phyloP scores from a whole-genome alignment of 352 stramenopile genomes.

The Bremia lactucae region DNA sequence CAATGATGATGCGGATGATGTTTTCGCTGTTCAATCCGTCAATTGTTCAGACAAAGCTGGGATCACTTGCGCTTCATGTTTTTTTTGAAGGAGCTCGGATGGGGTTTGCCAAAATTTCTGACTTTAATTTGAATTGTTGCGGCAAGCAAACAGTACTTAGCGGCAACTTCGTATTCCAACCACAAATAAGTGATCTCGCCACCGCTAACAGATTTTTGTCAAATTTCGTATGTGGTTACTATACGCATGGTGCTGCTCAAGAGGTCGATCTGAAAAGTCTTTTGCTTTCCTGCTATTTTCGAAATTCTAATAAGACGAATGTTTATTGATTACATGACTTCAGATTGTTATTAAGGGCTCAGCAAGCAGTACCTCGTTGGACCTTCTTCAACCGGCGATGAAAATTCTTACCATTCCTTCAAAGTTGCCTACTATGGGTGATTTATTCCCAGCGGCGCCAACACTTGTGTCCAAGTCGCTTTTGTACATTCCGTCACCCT shows the following conservation, averaged over 20 bases:
- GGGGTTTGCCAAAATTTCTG: constrained; percentile 42
- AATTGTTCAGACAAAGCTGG: constrained; percentile 48
- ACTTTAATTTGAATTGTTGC: constrained; percentile 66
- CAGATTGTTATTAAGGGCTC: constrained; percentile 65
- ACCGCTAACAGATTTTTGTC: constrained; percentile 56
- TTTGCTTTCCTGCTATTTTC: background rate
- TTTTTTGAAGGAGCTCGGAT: constrained; percentile 34
- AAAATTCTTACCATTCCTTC: constrained; percentile 42
- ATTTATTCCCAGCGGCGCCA: constrained; percentile 57
- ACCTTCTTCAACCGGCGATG: constrained; percentile 58
- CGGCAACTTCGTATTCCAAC: constrained; percentile 54
- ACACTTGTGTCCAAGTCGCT: constrained; percentile 67
- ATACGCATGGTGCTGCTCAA: constrained; percentile 50
- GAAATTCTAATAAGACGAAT: background rate
- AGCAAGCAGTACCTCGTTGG: constrained; percentile 34
- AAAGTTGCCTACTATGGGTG: constrained; percentile 37
- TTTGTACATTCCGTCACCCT: constrained; percentile 62
- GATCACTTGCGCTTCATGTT: constrained; percentile 42
- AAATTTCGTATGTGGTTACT: constrained; percentile 78
- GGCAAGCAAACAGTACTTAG: constrained; percentile 36
- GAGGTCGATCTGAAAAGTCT: constrained; percentile 30
- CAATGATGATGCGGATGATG: constrained; percentile 55
- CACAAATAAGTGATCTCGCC: constrained; percentile 16
- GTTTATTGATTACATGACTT: background rate
- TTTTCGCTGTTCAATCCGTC: constrained; percentile 68